Base-by-base conservation (phyloP, 2,329 filamentous ascomycete genomes). In the Ascochyta clinopodiicola region DNA sequence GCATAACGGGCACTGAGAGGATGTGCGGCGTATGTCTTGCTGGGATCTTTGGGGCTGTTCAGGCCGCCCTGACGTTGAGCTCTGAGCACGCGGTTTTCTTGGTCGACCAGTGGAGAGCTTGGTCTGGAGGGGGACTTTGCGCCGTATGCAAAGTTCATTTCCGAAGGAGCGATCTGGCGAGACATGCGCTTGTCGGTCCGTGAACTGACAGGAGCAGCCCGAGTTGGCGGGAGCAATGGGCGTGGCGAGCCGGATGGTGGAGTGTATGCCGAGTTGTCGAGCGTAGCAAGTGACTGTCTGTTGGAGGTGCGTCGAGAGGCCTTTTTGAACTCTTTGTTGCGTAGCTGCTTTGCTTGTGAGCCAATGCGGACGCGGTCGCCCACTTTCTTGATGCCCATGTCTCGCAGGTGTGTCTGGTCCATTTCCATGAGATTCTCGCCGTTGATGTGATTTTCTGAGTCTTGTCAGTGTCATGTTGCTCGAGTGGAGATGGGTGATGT, bases 361-460 rank as follows among this genome's bases (percentile, higher is more conserved):
- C 79, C 77, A 58, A 99, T 88, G 60, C 94, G 90, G 32, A 99
- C 94, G 49, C 95, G 88, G 76, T 99, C 95, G 61, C 95, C 95
- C 62, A 99, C 91, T 78, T 98, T 99, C 66, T 96, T 96, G 66
- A 99, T 94, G 38, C 95, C 95, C 86, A 99, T 96, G 76, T 99
- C 95, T 77, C 96, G 96, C 61, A 99, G 83, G 36, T 96, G 92
- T 51, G 92, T 89, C 81, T 96, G 96, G 77, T 99, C 95, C 83
- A 97, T 94, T 78, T 99, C 95, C 66, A 99, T 84, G 39, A 99
- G 82, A 72, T 96, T 97, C 79, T 97, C 92, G 69, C 95, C 95
- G 73, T 95, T 99, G 80, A 99, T 97, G 76, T 98, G 91, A 75
- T 99, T 96, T 72, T 88, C 83, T 86, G 57, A 36, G 58, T 38